These are phyloP conservation scores for Yarrowia alimentaria DNA, from an alignment of 805 yeast species.

Conservation along the genomic window DNA sequence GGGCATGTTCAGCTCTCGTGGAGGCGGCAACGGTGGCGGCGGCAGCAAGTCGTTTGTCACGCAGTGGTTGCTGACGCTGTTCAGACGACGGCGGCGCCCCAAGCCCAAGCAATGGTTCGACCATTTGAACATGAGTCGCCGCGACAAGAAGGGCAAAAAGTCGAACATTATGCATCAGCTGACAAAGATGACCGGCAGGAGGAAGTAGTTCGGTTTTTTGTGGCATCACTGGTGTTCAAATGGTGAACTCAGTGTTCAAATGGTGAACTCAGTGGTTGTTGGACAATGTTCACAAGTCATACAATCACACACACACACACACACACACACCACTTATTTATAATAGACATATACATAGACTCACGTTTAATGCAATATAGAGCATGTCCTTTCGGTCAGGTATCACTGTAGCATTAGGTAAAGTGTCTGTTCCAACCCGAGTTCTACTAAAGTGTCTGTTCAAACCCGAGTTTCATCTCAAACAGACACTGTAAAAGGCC, in stretches of 20 bases:
- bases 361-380: not conserved
- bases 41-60: not conserved
- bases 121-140: slow-evolving; percentile 3
- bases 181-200: slow-evolving; percentile 13
- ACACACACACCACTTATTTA: slow-evolving; percentile 8
- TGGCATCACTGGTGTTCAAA: not conserved
- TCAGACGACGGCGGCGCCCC: not conserved
- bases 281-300: too few species aligned
- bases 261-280: too few species aligned
- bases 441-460: too few species aligned
- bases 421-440: too few species aligned
- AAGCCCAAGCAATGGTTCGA: slow-evolving; percentile 1
- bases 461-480: too few species aligned
- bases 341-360: slow-evolving; percentile 13
- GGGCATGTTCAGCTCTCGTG: slow-evolving; percentile 47
- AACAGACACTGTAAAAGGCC: too few species aligned
- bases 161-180: slow-evolving; percentile 20
- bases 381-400: not conserved
- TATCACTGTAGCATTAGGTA: not conserved
- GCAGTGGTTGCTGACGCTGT: not conserved
- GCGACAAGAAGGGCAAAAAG: slow-evolving; percentile 14
- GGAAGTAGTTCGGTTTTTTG: not conserved
- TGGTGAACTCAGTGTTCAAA: too few species aligned
- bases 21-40: slow-evolving; percentile 1
- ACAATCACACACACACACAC: not conserved